Percentiles rank a stretch among this genome's conserved stretches.
Conservation (phyloP, 2,329 filamentous ascomycete genomes). For the Neopestalotiopsis sp. region DNA sequence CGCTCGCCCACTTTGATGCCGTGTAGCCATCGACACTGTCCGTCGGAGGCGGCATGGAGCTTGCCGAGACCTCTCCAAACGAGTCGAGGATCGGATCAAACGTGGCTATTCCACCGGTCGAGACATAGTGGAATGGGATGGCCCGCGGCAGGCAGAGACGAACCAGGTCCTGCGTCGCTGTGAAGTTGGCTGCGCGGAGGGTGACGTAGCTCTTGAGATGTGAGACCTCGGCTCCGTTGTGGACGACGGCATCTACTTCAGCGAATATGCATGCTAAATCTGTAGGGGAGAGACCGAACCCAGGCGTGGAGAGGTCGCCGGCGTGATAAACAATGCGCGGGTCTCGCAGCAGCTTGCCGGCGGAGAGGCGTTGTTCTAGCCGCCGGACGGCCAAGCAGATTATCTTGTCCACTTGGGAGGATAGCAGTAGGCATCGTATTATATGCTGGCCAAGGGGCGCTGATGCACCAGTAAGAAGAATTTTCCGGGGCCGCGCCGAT, state of each 20-base stretch:
- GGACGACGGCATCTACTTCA: slow-evolving; percentile 52
- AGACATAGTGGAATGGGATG: slow-evolving; percentile 2
- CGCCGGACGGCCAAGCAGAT: neutral
- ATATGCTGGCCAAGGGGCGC: neutral
- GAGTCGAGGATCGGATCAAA: neutral
- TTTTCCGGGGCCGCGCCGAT: too few relatives aligned
- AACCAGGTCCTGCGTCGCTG: slow-evolving; percentile 39
- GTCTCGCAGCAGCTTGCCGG: too few relatives aligned
- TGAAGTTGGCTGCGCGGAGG: slow-evolving; percentile 40
- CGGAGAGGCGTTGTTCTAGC: neutral
- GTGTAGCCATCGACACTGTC: slow-evolving; percentile 23
- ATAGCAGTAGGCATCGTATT: neutral
- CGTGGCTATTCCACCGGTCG: neutral
- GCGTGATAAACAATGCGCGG: neutral
- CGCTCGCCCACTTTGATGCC: slow-evolving; percentile 25
- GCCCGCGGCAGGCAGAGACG: slow-evolving; percentile 28
- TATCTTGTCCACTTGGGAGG: neutral
- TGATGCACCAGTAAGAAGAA: neutral
- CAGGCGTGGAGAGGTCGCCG: neutral
- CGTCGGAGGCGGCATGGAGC: neutral
- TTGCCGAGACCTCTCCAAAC: neutral
- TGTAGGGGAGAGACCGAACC: neutral
- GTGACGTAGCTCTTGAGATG: slow-evolving; percentile 42
- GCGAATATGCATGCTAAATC: neutral
- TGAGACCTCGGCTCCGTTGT: slow-evolving; percentile 49